A percentile compares a stretch with the other conserved stretches of the same genome.
Evolutionary conservation across 108 stramenopile species (phyloP).

Genomic region (Aurantiochytrium sp.): DNA sequence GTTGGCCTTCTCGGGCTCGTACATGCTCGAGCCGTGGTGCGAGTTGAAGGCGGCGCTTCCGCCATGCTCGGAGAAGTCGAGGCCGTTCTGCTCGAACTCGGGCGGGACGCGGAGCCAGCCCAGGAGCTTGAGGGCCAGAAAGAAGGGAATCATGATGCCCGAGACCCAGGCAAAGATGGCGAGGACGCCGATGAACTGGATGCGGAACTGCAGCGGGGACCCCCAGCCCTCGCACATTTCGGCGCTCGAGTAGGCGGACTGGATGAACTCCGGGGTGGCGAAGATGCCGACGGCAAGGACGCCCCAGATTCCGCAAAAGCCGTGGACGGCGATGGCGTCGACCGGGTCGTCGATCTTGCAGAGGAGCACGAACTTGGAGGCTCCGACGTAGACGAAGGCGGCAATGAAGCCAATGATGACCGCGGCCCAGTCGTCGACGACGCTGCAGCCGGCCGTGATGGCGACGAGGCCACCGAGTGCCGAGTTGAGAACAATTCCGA

Average conservation of each 20-base stretch:
- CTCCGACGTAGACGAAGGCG: not conserved
- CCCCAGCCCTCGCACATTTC: constrained; percentile 45
- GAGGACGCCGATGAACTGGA: constrained; percentile 66
- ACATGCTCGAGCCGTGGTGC: not conserved
- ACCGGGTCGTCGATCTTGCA: constrained; percentile 47
- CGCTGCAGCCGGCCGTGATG: constrained; percentile 52
- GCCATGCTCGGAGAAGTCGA: constrained; percentile 55
- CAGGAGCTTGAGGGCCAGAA: constrained; percentile 58
- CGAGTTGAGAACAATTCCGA: not conserved
- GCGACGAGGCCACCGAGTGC: constrained; percentile 47
- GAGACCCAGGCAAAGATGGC: constrained; percentile 77
- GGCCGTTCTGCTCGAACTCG: constrained; percentile 62
- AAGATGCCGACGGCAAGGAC: not conserved
- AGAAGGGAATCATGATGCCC: constrained; percentile 71
- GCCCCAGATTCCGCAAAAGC: not conserved
- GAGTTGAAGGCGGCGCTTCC: constrained; percentile 1
- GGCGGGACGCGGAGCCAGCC: constrained; percentile 76
- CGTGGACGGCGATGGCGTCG: constrained; percentile 43
- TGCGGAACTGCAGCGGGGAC: constrained; percentile 42
- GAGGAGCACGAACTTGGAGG: not conserved
- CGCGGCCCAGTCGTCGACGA: constrained; percentile 36
- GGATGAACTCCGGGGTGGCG: constrained; percentile 44
- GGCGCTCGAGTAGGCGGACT: constrained; percentile 48
- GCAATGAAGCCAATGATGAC: constrained; percentile 37
- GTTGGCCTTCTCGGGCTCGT: not conserved